Evolutionary conservation across 495 filamentous ascomycete species (phyloP).

Genomic region (Penicillium herquei): DNA sequence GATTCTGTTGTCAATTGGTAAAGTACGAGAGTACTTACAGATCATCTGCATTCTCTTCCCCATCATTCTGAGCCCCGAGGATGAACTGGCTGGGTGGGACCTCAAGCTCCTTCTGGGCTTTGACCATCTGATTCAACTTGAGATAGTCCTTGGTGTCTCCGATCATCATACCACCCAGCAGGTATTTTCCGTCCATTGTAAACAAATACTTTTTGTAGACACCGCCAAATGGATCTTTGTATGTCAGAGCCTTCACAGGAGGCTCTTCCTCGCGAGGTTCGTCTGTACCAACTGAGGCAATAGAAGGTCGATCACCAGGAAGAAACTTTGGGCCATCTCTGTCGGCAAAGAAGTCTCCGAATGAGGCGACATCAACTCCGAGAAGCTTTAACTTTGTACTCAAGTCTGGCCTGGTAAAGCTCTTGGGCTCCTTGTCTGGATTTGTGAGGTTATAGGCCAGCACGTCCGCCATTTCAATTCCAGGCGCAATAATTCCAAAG

Average conservation of each 20-base stretch:
- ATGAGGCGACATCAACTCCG: slow-evolving; percentile 92
- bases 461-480: slow-evolving; percentile 95
- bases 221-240: slow-evolving; percentile 90
- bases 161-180: slow-evolving; percentile 98
- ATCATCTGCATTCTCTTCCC: slow-evolving; percentile 70
- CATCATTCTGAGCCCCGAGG: slow-evolving; percentile 71
- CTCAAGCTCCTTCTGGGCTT: slow-evolving; percentile 78
- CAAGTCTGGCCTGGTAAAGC: slow-evolving; percentile 83
- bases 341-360: slow-evolving; percentile 96
- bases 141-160: slow-evolving; percentile 94
- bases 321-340: slow-evolving; percentile 78
- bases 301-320: slow-evolving; percentile 51
- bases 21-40: slow-evolving; percentile 41
- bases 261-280: slow-evolving; percentile 35
- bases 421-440: slow-evolving; percentile 65
- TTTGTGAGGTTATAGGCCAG: slow-evolving; percentile 93
- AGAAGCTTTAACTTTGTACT: slow-evolving; percentile 94
- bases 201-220: slow-evolving; percentile 98
- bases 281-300: slow-evolving; percentile 28
- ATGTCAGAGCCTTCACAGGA: slow-evolving; percentile 81
- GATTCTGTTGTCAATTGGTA: neutral
- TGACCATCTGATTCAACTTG: slow-evolving; percentile 93
- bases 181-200: slow-evolving; percentile 86
- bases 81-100: slow-evolving; percentile 88
- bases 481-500: slow-evolving; percentile 90